phyloP scores from a whole-genome alignment of 1,284 basidiomycete genomes.

The Trichosporon asahii region DNA sequence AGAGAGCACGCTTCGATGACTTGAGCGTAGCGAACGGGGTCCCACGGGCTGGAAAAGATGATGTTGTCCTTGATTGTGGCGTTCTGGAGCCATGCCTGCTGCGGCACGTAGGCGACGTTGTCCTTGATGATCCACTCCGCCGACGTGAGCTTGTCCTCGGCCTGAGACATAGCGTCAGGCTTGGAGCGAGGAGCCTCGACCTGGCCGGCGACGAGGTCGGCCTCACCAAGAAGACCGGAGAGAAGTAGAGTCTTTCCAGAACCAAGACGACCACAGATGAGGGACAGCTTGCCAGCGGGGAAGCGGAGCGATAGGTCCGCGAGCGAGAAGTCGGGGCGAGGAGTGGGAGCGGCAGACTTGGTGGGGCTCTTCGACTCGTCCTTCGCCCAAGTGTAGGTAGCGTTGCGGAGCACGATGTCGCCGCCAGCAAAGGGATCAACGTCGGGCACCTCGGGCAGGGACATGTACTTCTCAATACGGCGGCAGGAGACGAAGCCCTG shows the following conservation, averaged over 20 bases:
- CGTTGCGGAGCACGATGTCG: constrained; percentile 69
- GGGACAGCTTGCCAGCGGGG: constrained; percentile 69
- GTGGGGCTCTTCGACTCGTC: constrained; percentile 52
- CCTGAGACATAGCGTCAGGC: constrained; percentile 68
- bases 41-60: constrained; percentile 77
- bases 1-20: constrained; percentile 76
- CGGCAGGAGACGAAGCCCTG: constrained; percentile 79
- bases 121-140: constrained; percentile 73
- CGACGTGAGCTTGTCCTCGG: constrained; percentile 46
- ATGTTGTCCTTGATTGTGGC: constrained; percentile 94
- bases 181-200: constrained; percentile 76
- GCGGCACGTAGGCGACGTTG: constrained; percentile 83
- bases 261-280: constrained; percentile 67
- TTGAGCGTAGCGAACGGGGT: constrained; percentile 70
- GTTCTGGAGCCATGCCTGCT: constrained; percentile 70
- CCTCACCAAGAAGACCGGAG: constrained; percentile 80
- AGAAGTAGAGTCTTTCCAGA: constrained; percentile 80
- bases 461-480: constrained; percentile 85
- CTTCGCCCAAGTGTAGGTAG: constrained; percentile 85
- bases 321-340: constrained; percentile 72
- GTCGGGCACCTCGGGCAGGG: constrained; percentile 64
- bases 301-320: constrained; percentile 76
- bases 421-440: constrained; percentile 59
- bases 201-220: constrained; percentile 68
- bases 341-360: constrained; percentile 63